Conservation (phyloP, 805 yeast species). For the Lipomyces kockii region DNA sequence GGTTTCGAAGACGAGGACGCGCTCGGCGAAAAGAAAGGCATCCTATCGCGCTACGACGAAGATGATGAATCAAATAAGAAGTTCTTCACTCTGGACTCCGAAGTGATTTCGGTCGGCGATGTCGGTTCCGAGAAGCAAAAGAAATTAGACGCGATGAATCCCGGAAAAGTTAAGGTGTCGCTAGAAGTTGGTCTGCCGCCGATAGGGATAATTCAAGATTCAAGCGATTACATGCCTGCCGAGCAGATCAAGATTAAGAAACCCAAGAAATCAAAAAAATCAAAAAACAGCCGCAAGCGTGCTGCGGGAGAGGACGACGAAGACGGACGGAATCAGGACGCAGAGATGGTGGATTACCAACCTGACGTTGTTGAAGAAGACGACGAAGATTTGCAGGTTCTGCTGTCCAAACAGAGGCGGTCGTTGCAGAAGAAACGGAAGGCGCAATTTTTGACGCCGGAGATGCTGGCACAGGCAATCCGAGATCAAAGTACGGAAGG, state of each 20-base stretch:
- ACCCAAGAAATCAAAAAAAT: slow-evolving; percentile 50
- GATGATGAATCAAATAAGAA: slow-evolving; percentile 37
- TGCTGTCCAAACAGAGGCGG: slow-evolving; percentile 43
- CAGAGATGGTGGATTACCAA: slow-evolving; percentile 44
- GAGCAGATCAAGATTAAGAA: slow-evolving; percentile 50
- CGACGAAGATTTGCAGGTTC: slow-evolving; percentile 46
- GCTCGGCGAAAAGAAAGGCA: slow-evolving; percentile 36
- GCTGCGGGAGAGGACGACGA: slow-evolving; percentile 37
- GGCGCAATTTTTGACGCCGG: slow-evolving; percentile 36
- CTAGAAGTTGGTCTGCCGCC: slow-evolving; percentile 38
- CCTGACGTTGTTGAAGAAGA: slow-evolving; percentile 44
- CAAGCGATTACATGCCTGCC: slow-evolving; percentile 43
- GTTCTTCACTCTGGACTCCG: slow-evolving; percentile 31
- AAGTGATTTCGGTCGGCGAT: slow-evolving; percentile 18
- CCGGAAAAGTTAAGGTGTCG: slow-evolving; percentile 35
- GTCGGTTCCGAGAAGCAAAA: slow-evolving; percentile 14
- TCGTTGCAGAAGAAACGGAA: slow-evolving; percentile 43
- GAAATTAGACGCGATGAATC: slow-evolving; percentile 18
- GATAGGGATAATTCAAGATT: slow-evolving; percentile 31
- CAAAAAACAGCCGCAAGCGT: slow-evolving; percentile 47
- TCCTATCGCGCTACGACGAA: slow-evolving; percentile 39
- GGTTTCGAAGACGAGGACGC: slow-evolving; percentile 40
- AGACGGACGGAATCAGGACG: slow-evolving; percentile 43
- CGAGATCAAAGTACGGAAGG: slow-evolving; percentile 41
- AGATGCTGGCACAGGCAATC: slow-evolving; percentile 41